phyloP scores from a whole-genome alignment of 805 yeast genomes.

The Myxozyma kluyveri region DNA sequence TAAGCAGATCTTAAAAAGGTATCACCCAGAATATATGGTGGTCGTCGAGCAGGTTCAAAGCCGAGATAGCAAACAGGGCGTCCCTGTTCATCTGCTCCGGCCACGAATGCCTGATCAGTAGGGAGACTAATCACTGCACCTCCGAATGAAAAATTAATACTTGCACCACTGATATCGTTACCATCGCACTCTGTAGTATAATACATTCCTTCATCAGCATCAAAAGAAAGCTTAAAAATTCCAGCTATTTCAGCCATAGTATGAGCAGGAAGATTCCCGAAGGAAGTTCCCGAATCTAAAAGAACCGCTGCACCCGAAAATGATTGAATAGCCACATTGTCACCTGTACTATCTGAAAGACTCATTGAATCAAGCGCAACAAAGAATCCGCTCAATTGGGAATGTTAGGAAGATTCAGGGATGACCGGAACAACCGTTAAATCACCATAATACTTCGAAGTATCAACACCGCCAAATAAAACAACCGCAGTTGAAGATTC shows the following conservation, averaged over 20 bases:
- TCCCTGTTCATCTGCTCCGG: conserved; percentile 14
- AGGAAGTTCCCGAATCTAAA: conserved; percentile 56
- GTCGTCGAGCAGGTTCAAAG: conserved; percentile 34
- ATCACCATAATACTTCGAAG: conserved; percentile 46
- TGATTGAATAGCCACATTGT: not conserved
- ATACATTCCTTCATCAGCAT: conserved; percentile 42
- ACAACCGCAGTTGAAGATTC: conserved; percentile 33
- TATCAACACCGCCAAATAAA: conserved; percentile 54
- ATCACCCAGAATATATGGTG: conserved; percentile 39
- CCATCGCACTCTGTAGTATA: conserved; percentile 36
- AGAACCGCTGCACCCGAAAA: conserved; percentile 39
- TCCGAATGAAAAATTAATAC: conserved; percentile 46
- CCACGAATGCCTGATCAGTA: conserved; percentile 28
- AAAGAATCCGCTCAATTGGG: conserved; percentile 9
- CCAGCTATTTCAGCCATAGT: conserved; percentile 37
- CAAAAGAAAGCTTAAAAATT: conserved; percentile 43
- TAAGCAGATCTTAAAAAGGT: conserved; percentile 57
- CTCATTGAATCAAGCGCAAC: conserved; percentile 18
- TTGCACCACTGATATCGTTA: conserved; percentile 52
- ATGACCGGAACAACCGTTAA: conserved; percentile 30
- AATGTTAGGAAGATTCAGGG: conserved; percentile 3
- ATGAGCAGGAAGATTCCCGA: conserved; percentile 47
- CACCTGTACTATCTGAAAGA: conserved; percentile 1
- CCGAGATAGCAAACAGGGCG: conserved; percentile 31
- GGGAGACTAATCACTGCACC: conserved; percentile 35